Evolutionary conservation across 768 basidiomycete species (phyloP).

Genomic region (Xanthoconium purpureum): DNA sequence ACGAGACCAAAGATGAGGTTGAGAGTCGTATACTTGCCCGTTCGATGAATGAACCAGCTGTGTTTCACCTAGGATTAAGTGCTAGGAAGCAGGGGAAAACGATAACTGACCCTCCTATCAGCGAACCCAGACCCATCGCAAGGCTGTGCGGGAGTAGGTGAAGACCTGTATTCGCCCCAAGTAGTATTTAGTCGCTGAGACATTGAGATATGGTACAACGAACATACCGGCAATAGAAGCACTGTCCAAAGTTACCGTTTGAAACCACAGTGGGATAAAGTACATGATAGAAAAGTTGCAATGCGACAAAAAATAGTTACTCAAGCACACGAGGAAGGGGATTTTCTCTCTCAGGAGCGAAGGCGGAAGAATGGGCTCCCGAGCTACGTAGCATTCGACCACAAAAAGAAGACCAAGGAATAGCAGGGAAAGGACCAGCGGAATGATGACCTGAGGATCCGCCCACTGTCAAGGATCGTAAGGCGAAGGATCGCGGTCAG

Average conservation of each 20-base stretch:
- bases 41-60: background rate
- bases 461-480: conserved; percentile 5
- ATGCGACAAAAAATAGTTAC: conserved; percentile 4
- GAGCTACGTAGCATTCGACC: conserved; percentile 3
- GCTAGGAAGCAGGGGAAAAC: background rate
- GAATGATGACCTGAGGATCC: conserved; percentile 4
- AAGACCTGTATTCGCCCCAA: conserved; percentile 5
- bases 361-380: conserved; percentile 11
- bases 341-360: conserved; percentile 8
- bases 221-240: conserved; percentile 10
- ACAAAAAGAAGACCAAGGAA: conserved; percentile 6
- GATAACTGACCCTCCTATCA: conserved; percentile 5
- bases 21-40: conserved; percentile 9
- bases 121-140: conserved; percentile 11
- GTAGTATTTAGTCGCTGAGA: no score
- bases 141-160: conserved; percentile 15
- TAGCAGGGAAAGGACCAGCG: conserved; percentile 5
- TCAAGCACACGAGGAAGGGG: conserved; percentile 3
- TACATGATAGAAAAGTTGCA: conserved; percentile 17
- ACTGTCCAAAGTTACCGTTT: conserved; percentile 11
- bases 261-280: conserved; percentile 17
- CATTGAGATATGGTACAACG: no score
- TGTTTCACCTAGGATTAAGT: no score
- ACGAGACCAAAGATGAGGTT: conserved; percentile 11
- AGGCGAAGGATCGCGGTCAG: background rate